These are phyloP conservation scores for Marasmius sp. DNA, from an alignment of 1,284 basidiomycete species.

Conservation along the genomic window DNA sequence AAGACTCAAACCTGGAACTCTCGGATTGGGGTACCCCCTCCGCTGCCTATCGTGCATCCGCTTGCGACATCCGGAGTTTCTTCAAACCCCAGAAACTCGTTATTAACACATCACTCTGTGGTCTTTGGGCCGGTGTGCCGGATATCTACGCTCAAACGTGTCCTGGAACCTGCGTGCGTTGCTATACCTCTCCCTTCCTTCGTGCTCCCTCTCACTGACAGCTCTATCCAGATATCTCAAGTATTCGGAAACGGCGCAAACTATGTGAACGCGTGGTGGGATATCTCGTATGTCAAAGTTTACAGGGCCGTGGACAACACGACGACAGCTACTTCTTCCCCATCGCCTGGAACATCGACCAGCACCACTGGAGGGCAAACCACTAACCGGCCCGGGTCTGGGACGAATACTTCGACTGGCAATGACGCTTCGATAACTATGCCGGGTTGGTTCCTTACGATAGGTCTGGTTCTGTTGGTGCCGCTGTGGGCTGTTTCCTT, in stretches of 20 bases:
- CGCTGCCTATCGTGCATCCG: conserved; percentile 46
- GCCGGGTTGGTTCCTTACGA: too few species aligned
- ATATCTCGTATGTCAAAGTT: background rate
- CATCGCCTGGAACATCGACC: too few species aligned
- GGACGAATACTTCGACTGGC: too few species aligned
- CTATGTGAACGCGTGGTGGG: background rate
- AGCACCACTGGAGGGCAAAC: too few species aligned
- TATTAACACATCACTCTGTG: conserved; percentile 53
- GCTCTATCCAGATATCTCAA: background rate
- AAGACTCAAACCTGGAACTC: conserved; percentile 44
- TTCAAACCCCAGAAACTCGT: conserved; percentile 57
- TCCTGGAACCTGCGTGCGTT: conserved; percentile 8
- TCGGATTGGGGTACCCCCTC: conserved; percentile 59
- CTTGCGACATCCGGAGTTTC: conserved; percentile 48
- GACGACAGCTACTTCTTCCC: too few species aligned
- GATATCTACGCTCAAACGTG: conserved; percentile 11
- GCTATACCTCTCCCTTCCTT: background rate
- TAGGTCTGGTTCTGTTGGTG: too few species aligned
- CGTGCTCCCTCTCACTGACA: background rate
- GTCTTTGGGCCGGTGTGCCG: conserved; percentile 33
- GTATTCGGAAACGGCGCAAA: background rate
- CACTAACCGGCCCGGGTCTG: too few species aligned
- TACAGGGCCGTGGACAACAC: background rate
- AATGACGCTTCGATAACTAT: too few species aligned
- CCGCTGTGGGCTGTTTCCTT: too few species aligned